phyloP scores from a whole-genome alignment of 2,329 filamentous ascomycete species.

The Pyrenophora teres region DNA sequence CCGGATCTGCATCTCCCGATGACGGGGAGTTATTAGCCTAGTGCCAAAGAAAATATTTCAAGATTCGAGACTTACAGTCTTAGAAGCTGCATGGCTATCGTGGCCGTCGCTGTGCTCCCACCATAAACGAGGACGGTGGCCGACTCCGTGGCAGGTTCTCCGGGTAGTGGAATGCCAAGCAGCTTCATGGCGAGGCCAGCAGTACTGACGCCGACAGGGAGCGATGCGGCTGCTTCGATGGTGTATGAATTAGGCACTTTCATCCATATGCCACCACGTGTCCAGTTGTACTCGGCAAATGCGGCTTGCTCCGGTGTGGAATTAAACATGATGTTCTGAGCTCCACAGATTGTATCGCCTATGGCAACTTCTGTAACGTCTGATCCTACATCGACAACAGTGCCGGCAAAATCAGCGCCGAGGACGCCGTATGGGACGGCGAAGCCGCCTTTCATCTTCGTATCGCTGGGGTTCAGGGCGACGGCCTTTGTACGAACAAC shows the following conservation, averaged over 20 bases:
- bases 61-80: too few species aligned
- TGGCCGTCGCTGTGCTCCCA: constrained; percentile 2
- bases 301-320: constrained; percentile 15
- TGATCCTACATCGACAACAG: constrained; percentile 38
- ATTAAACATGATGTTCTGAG: constrained; percentile 20
- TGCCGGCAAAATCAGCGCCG: constrained; percentile 46
- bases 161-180: too few species aligned
- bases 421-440: too few species aligned
- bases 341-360: constrained; percentile 16
- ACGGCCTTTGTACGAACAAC: too few species aligned
- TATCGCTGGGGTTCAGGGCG: too few species aligned
- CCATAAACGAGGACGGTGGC: constrained; percentile 40
- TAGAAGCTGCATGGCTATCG: background rate
- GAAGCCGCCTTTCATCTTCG: too few species aligned
- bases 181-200: too few species aligned
- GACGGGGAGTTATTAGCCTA: background rate
- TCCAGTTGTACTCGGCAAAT: constrained; percentile 38
- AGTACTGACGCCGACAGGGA: constrained; percentile 27
- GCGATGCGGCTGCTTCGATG: too few species aligned
- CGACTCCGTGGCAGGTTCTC: background rate
- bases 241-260: too few species aligned
- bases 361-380: constrained; percentile 31
- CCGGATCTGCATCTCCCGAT: too few species aligned
- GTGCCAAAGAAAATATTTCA: background rate
- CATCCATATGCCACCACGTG: too few species aligned